Evolutionary conservation across 768 basidiomycete genomes (phyloP).

Genomic region (Mycena indigotica): DNA sequence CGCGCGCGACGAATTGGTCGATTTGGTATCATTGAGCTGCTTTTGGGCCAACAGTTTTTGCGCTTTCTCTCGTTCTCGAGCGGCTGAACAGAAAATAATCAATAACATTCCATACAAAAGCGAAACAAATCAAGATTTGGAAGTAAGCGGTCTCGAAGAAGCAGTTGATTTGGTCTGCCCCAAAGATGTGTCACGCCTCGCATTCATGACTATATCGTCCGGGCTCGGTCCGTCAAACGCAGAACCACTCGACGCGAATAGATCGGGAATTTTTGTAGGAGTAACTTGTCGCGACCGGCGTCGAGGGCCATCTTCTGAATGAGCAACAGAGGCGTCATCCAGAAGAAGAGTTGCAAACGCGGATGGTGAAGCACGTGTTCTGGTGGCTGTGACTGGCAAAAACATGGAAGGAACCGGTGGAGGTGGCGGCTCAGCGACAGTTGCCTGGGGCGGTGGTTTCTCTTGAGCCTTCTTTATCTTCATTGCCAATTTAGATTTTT

Average conservation of each 20-base stretch:
- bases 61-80: conserved; percentile 79
- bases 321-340: conserved; percentile 38
- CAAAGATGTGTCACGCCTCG: conserved; percentile 74
- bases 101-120: conserved; percentile 32
- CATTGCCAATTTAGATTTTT: conserved; percentile 74
- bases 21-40: conserved; percentile 39
- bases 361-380: conserved; percentile 75
- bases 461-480: conserved; percentile 66
- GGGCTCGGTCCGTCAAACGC: conserved; percentile 86
- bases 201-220: conserved; percentile 83
- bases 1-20: conserved; percentile 49
- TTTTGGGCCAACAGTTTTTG: conserved; percentile 54
- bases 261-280: conserved; percentile 36
- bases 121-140: conserved; percentile 26
- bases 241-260: conserved; percentile 46
- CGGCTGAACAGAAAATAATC: conserved; percentile 57
- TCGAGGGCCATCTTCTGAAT: conserved; percentile 25
- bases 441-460: conserved; percentile 37
- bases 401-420: conserved; percentile 58
- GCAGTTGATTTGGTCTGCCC: conserved; percentile 38
- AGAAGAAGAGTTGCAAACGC: conserved; percentile 74
- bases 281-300: conserved; percentile 27
- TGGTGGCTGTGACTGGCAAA: conserved; percentile 45
- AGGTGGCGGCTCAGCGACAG: conserved; percentile 43
- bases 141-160: conserved; percentile 23